Percentiles rank a stretch among this genome's conserved stretches.
Evolutionary conservation across 257 asterid species (phyloP).

Genomic region (Solanum gracilifrons): DNA sequence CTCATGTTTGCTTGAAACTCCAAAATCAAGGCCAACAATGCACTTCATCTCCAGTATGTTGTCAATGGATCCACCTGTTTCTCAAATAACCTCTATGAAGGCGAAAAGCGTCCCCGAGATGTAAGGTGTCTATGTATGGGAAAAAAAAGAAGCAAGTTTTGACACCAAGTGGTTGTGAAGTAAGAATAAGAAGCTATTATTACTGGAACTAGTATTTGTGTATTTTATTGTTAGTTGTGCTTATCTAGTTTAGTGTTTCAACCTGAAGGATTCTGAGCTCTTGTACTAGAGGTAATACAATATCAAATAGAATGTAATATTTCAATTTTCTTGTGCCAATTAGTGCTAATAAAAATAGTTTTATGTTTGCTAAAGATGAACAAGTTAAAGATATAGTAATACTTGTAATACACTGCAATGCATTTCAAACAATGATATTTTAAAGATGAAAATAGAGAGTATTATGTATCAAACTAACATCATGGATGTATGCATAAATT

Average conservation of each 20-base stretch:
- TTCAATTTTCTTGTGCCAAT: not conserved
- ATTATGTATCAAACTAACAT: not conserved
- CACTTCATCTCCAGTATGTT: not conserved
- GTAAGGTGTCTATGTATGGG: not conserved
- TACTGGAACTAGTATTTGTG: not conserved
- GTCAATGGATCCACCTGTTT: not conserved
- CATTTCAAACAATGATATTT: too few species aligned
- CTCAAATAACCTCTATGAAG: not conserved
- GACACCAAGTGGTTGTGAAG: not conserved
- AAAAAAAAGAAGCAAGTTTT: not conserved
- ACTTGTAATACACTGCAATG: not conserved
- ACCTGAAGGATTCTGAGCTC: too few species aligned
- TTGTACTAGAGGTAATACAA: too few species aligned
- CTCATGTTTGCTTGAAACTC: not conserved
- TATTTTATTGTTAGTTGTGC: not conserved
- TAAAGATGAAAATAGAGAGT: not conserved
- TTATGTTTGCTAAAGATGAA: not conserved
- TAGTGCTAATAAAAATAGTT: not conserved
- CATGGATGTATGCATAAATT: not conserved
- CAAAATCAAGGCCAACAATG: slow-evolving; percentile 2
- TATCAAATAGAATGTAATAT: not conserved
- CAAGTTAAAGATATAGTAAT: not conserved
- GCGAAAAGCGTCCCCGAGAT: not conserved
- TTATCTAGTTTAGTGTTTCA: too few species aligned
- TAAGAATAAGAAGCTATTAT: not conserved